Evolutionary conservation across 805 yeast genomes (phyloP).

Genomic region (Sugiyamaella floridensis): DNA sequence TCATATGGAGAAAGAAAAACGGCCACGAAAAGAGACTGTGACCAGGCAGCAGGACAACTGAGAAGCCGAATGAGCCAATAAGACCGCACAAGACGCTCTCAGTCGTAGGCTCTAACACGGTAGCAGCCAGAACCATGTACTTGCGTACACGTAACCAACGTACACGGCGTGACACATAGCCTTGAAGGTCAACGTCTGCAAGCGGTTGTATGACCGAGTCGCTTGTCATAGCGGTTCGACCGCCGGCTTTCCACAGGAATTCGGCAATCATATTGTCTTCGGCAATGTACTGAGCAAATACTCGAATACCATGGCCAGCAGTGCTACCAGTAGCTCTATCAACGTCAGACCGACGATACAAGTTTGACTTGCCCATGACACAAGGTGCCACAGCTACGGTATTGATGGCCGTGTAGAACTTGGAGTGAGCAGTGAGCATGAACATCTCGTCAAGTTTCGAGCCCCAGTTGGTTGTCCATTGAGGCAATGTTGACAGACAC

Average conservation of each 20-base stretch:
- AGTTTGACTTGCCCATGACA: constrained; percentile 82
- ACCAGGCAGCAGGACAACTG: constrained; percentile 37
- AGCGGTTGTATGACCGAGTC: constrained; percentile 77
- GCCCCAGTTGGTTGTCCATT: constrained; percentile 39
- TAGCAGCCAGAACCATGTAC: constrained; percentile 81
- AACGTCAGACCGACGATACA: constrained; percentile 61
- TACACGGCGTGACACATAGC: constrained; percentile 61
- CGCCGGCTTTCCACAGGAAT: constrained; percentile 62
- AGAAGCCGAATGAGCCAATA: constrained; percentile 56
- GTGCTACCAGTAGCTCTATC: constrained; percentile 24
- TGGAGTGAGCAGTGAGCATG: constrained; percentile 73
- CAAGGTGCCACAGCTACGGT: constrained; percentile 74
- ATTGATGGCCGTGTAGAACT: constrained; percentile 75
- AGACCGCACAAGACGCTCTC: constrained; percentile 64
- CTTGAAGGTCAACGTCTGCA: constrained; percentile 35
- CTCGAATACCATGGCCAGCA: constrained; percentile 44
- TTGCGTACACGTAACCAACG: constrained; percentile 84
- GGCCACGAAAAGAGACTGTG: constrained; percentile 9
- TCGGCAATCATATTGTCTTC: constrained; percentile 92
- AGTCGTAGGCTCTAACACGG: constrained; percentile 79
- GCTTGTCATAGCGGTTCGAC: constrained; percentile 71
- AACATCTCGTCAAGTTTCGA: constrained; percentile 79
- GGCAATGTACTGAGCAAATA: constrained; percentile 76
- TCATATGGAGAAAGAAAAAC: constrained; percentile 47
- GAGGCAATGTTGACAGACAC: constrained; percentile 33